Evolutionary conservation across 2,329 filamentous ascomycete species (phyloP), one percentile per base, ranked within the genome.

Genomic region (Penicillium sp.): DNA sequence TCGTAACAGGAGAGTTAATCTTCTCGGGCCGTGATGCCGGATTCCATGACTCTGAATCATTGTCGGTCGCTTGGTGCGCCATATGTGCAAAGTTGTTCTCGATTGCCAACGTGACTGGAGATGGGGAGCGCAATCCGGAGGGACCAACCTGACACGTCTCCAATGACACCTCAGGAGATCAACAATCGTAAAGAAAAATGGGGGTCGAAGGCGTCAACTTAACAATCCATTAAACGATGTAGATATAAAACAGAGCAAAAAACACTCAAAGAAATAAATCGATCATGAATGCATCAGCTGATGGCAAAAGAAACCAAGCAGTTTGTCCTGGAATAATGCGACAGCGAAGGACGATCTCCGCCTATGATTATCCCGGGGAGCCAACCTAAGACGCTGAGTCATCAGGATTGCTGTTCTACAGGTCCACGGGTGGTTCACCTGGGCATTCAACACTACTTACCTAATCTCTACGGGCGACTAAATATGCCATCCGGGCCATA

Each of bases 11-110:
- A 44, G 50, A 36, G 41, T 62, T 58, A 52, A 67, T 56, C 41
- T 66, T 60, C 25, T 83, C 77, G 38, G 78, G 77, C 66, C 80
- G 74, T 59, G 82, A 70, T 21, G 83, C 82, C 44, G 83, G 82
- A 74, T 85, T 81, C 83, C 83, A 85, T 21, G 78, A 78, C 53
- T 76, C 67, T 13, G 43, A 39, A 15, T 57, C 57, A 34, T 60
- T 55, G 8, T 39, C 34, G 13, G 49, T 43, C 21, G 63, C 34
- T 52, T 55, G 62, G 55, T 67, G 55, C 48, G 65, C 63, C 67
- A 73, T 72, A 31, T 45, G 63, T 48, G 27, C 36, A 47, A 49
- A 40, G 29, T 58, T 38, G 27, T 45, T 54, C 34, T 59, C 50
- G 52, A 46, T 47, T 46, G 27, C 52, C 46, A 50, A 58, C 55